Base-by-base conservation (phyloP, 1,284 basidiomycete genomes). In the Tilletia caries region DNA sequence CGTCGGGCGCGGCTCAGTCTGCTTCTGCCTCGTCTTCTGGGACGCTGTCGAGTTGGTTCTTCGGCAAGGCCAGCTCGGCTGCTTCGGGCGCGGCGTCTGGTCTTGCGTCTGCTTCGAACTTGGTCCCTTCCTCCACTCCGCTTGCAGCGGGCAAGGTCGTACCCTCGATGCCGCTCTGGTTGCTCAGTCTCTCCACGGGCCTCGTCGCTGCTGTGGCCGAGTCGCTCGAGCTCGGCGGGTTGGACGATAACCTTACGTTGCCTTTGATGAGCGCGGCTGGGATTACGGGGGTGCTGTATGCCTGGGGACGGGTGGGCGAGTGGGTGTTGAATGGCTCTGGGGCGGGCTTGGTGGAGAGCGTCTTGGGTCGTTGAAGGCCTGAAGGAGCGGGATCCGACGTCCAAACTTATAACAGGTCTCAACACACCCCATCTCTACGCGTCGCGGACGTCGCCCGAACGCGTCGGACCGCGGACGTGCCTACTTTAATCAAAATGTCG, bases 231-330 rank as follows among this genome's bases (percentile, higher is more conserved):
- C 86, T 98, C 13, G 93, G 92, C 33, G 89, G 88, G 0, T 80
- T 93, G 43, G 95, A 98, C 81, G 95, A 98, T 83, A 98, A 98
- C 84, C 84, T 98, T 48, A 95, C 92, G 4, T 85, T 98, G 33
- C 95, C 95, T 1, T 90, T 98, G 76, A 88, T 97, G 60, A 91
- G 92, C 23, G 94, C 93, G 0, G 89, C 89, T 0, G 89, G 91
- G 77, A 86, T 95, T 66, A 91, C 91, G 87, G 76, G 66, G 70
- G 6, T 75, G 50, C 70, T 82, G 2, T 80, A 69, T 52, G 67
- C 70, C 5, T 81, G 81, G 81, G 79, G 79, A 33, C 67, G 72
- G 32, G 44, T 68, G 13, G 67, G 37, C 27, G 41, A 37, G 10
- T 64, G 62, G 54, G 54, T 60, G 1, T 20, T 60, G 5, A 60